Evolutionary conservation across 169 alveolate species (phyloP), one percentile per base, ranked within the genome.

Genomic region (Babesia ovata): DNA sequence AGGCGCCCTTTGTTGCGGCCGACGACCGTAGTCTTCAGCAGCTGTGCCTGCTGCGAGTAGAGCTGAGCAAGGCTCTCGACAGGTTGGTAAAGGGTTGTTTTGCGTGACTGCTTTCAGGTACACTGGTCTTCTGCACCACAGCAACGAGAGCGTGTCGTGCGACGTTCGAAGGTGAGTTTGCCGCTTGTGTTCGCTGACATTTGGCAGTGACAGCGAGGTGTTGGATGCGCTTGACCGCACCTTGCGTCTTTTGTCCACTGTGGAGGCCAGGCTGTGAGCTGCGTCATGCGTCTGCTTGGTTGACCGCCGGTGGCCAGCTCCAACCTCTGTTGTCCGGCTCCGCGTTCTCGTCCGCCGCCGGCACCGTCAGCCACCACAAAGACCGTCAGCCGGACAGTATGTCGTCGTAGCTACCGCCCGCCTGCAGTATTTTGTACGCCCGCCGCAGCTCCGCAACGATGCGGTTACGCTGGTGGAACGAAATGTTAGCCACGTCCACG

Each of bases 401-500:
- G 28, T 56, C 69, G 26, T 46, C 44, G 50, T 58, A 59, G 6
- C 24, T 74, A 11, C 75, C 75, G 16, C 75, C 75, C 17, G 84
- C 33, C 39, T 50, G 33, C 46, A 83, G 82, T 57, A 69, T 36
- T 26, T 66, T 42, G 66, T 83, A 70, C 13, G 90, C 86, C 17
- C 79, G 57, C 26, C 86, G 21, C 42, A 83, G 24, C 50, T 83
- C 90, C 26, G 24, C 59, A 0, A 69, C 60, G 16, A 83, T 45
- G 33, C 81, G 52, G 57, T 44, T 74, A n/a, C 83, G 42, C 61
- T 74, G 75, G 58, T 83, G 85, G 22, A 70, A 56, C 29, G 86
- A 53, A 2, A 90, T 81, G 66, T 86, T 90, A 26, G 94, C 94
- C 77, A 90, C 94, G 60, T 90, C 90, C 29, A 85, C 69, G 13